Evolutionary conservation across 345 rosid genomes (phyloP).

Genomic region (Psidium friedrichsthalianum): DNA sequence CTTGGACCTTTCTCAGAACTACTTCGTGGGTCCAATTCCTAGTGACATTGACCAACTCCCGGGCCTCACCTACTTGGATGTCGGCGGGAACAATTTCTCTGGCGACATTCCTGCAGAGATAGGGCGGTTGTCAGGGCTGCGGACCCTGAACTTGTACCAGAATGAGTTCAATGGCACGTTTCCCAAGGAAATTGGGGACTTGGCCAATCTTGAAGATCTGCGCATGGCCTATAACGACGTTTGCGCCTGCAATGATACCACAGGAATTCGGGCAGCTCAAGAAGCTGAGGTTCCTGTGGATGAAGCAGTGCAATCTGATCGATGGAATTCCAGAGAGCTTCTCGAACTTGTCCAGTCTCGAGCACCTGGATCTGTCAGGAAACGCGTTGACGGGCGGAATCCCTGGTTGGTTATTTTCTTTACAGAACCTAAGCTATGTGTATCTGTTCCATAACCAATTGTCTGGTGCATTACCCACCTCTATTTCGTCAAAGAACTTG

Average conservation of each 20-base stretch:
- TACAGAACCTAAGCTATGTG: slow-evolving; percentile 31
- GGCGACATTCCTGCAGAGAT: slow-evolving; percentile 54
- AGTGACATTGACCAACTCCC: slow-evolving; percentile 43
- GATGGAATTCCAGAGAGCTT: slow-evolving; percentile 50
- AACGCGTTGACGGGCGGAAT: slow-evolving; percentile 51
- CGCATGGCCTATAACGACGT: slow-evolving; percentile 28
- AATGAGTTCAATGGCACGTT: slow-evolving; percentile 60
- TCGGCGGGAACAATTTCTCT: slow-evolving; percentile 49
- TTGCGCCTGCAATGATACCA: slow-evolving; percentile 51
- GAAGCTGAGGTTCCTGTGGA: slow-evolving; percentile 42
- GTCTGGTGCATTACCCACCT: slow-evolving; percentile 46
- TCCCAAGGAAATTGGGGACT: slow-evolving; percentile 68
- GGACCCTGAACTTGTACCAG: slow-evolving; percentile 14
- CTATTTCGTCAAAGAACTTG: slow-evolving; percentile 30
- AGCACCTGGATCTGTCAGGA: slow-evolving; percentile 28
- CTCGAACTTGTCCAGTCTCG: slow-evolving; percentile 32
- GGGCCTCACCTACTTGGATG: slow-evolving; percentile 29
- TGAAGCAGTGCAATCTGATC: slow-evolving; percentile 34
- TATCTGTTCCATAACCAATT: slow-evolving; percentile 38
- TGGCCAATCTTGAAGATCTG: slow-evolving; percentile 43
- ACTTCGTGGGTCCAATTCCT: slow-evolving; percentile 60
- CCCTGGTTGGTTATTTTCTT: slow-evolving; percentile 32
- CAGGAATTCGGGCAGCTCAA: slow-evolving; percentile 42
- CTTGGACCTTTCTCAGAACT: slow-evolving; percentile 57
- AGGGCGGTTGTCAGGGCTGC: slow-evolving; percentile 35